Evolutionary conservation across 441 rosid genomes (phyloP).

Genomic region (Gossypium davidsonii): DNA sequence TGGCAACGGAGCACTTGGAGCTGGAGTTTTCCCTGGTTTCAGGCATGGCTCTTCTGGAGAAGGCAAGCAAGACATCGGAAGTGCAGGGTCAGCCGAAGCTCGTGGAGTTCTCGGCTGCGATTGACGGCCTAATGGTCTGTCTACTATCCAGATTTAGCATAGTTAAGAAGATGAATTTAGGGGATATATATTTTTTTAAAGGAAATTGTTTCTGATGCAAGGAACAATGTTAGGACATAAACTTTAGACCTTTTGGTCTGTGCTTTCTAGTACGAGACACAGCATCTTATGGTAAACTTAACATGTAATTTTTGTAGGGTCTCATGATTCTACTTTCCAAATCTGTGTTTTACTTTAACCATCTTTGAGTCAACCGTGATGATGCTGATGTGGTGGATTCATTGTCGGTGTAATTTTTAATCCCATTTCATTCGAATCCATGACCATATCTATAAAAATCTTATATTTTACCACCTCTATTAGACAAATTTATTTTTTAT

Average conservation of each 20-base stretch:
- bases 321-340: background rate
- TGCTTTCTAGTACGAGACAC: constrained; percentile 19
- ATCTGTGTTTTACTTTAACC: background rate
- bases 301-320: constrained; percentile 42
- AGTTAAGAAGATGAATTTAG: constrained; percentile 11
- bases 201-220: constrained; percentile 18
- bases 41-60: constrained; percentile 44
- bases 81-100: constrained; percentile 50
- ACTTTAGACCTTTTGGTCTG: constrained; percentile 17
- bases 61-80: constrained; percentile 69
- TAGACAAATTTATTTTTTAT: no score
- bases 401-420: background rate
- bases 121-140: background rate
- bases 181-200: constrained; percentile 22
- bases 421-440: no score
- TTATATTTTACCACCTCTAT: no score
- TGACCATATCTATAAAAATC: no score
- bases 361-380: no score
- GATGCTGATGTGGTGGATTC: background rate
- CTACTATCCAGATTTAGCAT: constrained; percentile 17
- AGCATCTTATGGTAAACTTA: constrained; percentile 19
- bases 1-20: constrained; percentile 44
- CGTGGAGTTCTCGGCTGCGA: constrained; percentile 45
- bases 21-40: constrained; percentile 64
- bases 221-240: constrained; percentile 11